Percentiles rank a stretch among this genome's conserved stretches.
Conservation (phyloP, 2,329 filamentous ascomycete genomes). For the Microcyclosporella mali region DNA sequence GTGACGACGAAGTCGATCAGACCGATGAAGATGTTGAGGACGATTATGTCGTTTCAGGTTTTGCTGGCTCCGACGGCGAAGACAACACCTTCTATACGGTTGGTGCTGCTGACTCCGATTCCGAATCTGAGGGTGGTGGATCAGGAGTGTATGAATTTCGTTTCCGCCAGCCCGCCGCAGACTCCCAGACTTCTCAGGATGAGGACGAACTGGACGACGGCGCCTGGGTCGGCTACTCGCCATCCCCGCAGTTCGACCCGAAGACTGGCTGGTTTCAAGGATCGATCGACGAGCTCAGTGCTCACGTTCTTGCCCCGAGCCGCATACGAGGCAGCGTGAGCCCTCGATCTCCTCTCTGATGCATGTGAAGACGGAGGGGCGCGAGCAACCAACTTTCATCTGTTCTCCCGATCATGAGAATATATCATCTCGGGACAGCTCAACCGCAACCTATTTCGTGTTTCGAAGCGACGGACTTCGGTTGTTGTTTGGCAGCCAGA, state of each 20-base stretch:
- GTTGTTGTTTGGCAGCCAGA: too few species aligned
- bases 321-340: slow-evolving; percentile 9
- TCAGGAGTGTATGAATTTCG: slow-evolving; percentile 28
- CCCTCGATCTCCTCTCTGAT: too few species aligned
- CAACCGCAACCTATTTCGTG: too few species aligned
- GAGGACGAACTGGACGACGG: slow-evolving; percentile 17
- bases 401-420: too few species aligned
- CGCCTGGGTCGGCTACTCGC: slow-evolving; percentile 10
- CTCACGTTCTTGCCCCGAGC: slow-evolving; percentile 10
- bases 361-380: too few species aligned
- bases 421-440: too few species aligned
- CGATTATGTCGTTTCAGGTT: slow-evolving; percentile 26
- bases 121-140: slow-evolving; percentile 19
- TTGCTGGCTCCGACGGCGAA: slow-evolving; percentile 27
- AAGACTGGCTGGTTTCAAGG: slow-evolving; percentile 30
- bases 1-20: slow-evolving; percentile 23
- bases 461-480: too few species aligned
- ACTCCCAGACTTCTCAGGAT: slow-evolving; percentile 16
- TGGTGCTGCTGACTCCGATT: slow-evolving; percentile 26
- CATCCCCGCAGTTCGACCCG: slow-evolving; percentile 23
- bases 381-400: too few species aligned
- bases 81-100: slow-evolving; percentile 29
- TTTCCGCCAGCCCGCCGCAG: slow-evolving; percentile 14
- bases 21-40: slow-evolving; percentile 22
- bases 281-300: slow-evolving; percentile 26